phyloP scores from a whole-genome alignment of 495 filamentous ascomycete species.

The Aspergillus bertholletiae region DNA sequence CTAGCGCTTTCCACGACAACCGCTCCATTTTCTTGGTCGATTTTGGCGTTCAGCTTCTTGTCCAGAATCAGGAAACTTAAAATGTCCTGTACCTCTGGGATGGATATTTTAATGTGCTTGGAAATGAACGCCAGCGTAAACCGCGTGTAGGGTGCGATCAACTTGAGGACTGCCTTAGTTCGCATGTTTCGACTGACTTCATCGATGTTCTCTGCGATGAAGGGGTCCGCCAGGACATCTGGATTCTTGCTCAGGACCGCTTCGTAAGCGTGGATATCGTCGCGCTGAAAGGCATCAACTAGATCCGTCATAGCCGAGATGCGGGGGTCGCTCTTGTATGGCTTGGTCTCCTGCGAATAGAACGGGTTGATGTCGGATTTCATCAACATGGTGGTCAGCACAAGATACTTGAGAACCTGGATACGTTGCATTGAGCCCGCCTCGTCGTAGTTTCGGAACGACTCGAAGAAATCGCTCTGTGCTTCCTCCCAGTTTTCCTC shows the following conservation, averaged over 20 bases:
- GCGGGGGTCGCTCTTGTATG: constrained; percentile 91
- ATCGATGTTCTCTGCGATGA: constrained; percentile 98
- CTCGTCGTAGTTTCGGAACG: constrained; percentile 98
- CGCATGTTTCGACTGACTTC: constrained; percentile 98
- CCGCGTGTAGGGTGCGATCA: constrained; percentile 92
- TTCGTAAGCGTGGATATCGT: constrained; percentile 92
- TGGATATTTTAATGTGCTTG: constrained; percentile 76
- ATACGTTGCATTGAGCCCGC: constrained; percentile 94
- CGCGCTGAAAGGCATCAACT: constrained; percentile 92
- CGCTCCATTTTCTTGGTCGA: constrained; percentile 81
- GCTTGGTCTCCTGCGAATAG: constrained; percentile 98
- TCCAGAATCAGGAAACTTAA: constrained; percentile 89
- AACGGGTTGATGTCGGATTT: constrained; percentile 99
- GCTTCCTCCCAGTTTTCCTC: constrained; percentile 99
- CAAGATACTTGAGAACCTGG: constrained; percentile 95
- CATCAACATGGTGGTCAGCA: constrained; percentile 97
- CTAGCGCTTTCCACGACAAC: constrained; percentile 73
- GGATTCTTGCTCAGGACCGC: constrained; percentile 80
- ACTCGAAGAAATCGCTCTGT: constrained; percentile 96
- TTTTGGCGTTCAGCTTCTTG: constrained; percentile 77
- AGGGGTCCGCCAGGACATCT: constrained; percentile 86
- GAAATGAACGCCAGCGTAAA: constrained; percentile 86
- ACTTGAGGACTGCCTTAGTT: constrained; percentile 88
- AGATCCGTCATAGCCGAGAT: constrained; percentile 97
- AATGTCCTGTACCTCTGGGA: constrained; percentile 87